These are phyloP conservation scores for Volvox reticuliferus DNA, from an alignment of 139 green algal species.

Conservation along the genomic window DNA sequence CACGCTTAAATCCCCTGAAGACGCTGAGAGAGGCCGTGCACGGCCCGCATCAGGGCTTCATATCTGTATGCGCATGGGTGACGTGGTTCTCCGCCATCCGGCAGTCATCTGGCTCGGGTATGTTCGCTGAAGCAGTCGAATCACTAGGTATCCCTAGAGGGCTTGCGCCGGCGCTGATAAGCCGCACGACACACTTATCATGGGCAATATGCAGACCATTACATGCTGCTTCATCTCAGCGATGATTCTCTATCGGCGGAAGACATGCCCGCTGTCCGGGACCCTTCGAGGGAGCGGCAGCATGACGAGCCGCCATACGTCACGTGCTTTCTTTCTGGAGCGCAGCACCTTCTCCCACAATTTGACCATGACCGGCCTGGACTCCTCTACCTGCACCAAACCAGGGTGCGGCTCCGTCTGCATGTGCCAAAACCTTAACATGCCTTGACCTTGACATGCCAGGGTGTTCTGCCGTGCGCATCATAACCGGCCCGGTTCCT, in stretches of 20 bases:
- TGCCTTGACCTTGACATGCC: too few species aligned
- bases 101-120: not conserved
- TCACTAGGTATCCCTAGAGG: too few species aligned
- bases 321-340: not conserved
- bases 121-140: too few species aligned
- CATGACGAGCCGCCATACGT: not conserved
- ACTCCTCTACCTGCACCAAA: slow-evolving; percentile 8
- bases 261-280: not conserved
- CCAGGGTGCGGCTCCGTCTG: not conserved
- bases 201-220: not conserved
- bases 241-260: not conserved
- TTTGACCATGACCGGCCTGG: not conserved
- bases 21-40: not conserved
- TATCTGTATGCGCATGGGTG: not conserved
- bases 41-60: not conserved
- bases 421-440: too few species aligned
- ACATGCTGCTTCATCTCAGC: not conserved
- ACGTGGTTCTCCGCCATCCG: not conserved
- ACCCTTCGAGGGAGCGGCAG: not conserved
- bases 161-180: too few species aligned
- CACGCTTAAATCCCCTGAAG: not conserved
- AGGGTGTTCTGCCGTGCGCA: too few species aligned
- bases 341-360: not conserved
- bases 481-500: too few species aligned
- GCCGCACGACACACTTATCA: too few species aligned